Conservation (phyloP, 1,284 basidiomycete genomes). For the Neolentinus lepideus region DNA sequence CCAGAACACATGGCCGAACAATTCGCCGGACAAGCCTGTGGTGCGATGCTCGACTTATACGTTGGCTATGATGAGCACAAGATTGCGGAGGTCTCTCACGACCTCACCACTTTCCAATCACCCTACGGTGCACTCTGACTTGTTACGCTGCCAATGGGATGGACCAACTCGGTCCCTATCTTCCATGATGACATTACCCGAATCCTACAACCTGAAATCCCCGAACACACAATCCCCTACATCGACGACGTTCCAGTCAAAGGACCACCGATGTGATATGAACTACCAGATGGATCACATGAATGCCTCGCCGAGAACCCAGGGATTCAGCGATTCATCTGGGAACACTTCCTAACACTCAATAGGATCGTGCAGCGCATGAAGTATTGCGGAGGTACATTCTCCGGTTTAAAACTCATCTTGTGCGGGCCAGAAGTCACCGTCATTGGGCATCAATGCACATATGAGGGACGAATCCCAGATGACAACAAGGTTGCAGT, state of each 20-base stretch:
- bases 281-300: slow-evolving; percentile 10
- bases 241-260: slow-evolving; percentile 23
- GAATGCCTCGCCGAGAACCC: slow-evolving; percentile 22
- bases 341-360: slow-evolving; percentile 20
- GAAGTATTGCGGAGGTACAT: slow-evolving; percentile 17
- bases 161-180: slow-evolving; percentile 30
- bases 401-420: slow-evolving; percentile 15
- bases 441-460: slow-evolving; percentile 21
- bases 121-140: slow-evolving; percentile 16
- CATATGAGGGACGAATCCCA: slow-evolving; percentile 15
- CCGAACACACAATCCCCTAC: slow-evolving; percentile 22
- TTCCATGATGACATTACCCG: slow-evolving; percentile 27
- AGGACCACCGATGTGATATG: slow-evolving; percentile 15
- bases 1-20: slow-evolving; percentile 22
- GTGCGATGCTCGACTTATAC: slow-evolving; percentile 23
- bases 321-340: slow-evolving; percentile 25
- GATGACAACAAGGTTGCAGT: slow-evolving; percentile 4
- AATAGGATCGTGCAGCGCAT: slow-evolving; percentile 23
- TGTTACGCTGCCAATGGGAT: slow-evolving; percentile 27
- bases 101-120: slow-evolving; percentile 18
- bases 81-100: slow-evolving; percentile 18
- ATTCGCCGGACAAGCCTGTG: slow-evolving; percentile 23
- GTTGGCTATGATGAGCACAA: slow-evolving; percentile 13
- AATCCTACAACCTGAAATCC: slow-evolving; percentile 29
- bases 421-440: slow-evolving; percentile 13